These are phyloP conservation scores for Skeletonema tropicum DNA, from an alignment of 108 stramenopile species.

Conservation along the genomic window DNA sequence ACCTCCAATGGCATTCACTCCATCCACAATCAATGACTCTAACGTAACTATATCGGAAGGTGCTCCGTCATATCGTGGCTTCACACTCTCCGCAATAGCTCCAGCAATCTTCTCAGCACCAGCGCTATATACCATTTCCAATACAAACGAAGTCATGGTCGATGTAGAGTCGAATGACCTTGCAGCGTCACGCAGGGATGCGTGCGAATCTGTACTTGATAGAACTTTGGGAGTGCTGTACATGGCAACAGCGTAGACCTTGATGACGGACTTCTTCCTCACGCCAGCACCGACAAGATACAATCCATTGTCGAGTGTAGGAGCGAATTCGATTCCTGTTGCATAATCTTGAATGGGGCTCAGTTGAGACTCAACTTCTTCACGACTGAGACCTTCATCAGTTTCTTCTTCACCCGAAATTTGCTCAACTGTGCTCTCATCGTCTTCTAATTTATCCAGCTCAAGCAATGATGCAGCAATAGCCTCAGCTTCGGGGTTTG, in stretches of 20 bases:
- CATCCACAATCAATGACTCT: no score
- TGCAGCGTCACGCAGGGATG: slow-evolving; percentile 55
- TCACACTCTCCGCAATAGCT: no score
- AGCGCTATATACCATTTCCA: slow-evolving; percentile 85
- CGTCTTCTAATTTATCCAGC: no score
- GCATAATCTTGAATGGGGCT: slow-evolving; percentile 1
- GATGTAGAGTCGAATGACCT: slow-evolving; percentile 33
- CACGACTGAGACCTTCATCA: neutral
- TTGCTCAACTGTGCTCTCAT: no score
- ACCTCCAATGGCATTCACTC: slow-evolving; percentile 85
- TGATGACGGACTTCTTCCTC: slow-evolving; percentile 79
- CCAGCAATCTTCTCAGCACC: slow-evolving; percentile 92
- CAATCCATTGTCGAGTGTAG: slow-evolving; percentile 10
- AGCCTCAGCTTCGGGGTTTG: neutral
- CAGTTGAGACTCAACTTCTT: slow-evolving; percentile 9
- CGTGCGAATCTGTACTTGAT: slow-evolving; percentile 31
- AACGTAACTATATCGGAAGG: no score
- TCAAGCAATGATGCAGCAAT: no score
- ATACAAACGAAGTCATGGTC: slow-evolving; percentile 49
- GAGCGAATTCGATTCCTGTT: slow-evolving; percentile 1
- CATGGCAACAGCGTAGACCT: slow-evolving; percentile 84
- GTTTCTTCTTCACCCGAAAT: neutral
- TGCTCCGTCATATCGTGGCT: no score
- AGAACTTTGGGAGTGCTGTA: slow-evolving; percentile 61
- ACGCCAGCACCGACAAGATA: slow-evolving; percentile 65